These are phyloP conservation scores for Senecio squalidus DNA, from an alignment of 140 eudicot species.

Conservation along the genomic window DNA sequence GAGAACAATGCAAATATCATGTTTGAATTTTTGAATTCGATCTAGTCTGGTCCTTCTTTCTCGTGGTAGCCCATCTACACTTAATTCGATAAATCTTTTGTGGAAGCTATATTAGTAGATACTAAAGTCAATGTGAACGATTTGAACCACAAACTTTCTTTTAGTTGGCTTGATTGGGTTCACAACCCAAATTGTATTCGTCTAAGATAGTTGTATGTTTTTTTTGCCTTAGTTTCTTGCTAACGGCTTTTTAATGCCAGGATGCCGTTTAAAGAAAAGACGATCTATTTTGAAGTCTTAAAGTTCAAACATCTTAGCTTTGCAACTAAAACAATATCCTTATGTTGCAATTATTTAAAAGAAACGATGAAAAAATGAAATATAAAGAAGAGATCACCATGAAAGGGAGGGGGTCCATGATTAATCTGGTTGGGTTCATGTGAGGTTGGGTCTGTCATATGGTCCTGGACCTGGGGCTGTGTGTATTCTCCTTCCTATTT, in stretches of 20 bases:
- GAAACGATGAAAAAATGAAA: neutral
- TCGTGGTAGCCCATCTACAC: too few species aligned
- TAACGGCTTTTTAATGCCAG: too few species aligned
- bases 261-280: too few species aligned
- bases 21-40: conserved; percentile 9
- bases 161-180: too few species aligned
- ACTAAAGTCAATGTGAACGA: conserved; percentile 21
- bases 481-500: conserved; percentile 36
- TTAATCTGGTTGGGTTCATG: conserved; percentile 90
- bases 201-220: too few species aligned
- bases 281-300: too few species aligned
- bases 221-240: too few species aligned
- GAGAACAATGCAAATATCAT: neutral
- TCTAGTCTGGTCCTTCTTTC: conserved; percentile 25
- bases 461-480: conserved; percentile 41
- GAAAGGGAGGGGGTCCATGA: conserved; percentile 49
- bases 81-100: conserved; percentile 17
- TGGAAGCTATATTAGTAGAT: conserved; percentile 14
- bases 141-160: conserved; percentile 10
- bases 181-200: too few species aligned
- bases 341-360: too few species aligned
- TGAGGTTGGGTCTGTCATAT: conserved; percentile 74
- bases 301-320: too few species aligned
- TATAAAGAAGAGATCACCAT: conserved; percentile 7
- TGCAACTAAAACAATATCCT: too few species aligned